phyloP scores from a whole-genome alignment of 148 eudicot species.

The Suaeda aralocaspica region DNA sequence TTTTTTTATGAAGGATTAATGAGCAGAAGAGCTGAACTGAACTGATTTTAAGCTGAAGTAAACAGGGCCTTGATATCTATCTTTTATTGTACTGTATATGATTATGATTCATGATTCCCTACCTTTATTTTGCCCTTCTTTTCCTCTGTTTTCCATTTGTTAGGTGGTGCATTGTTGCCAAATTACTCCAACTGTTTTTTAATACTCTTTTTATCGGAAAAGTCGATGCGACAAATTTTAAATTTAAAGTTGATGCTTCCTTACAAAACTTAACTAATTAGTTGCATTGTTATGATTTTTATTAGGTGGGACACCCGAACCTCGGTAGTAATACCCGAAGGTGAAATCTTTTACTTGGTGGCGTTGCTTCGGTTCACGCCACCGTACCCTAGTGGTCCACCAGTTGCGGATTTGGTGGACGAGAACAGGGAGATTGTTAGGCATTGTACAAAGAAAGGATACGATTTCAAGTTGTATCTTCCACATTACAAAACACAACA shows the following conservation, averaged over 20 bases:
- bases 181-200: neutral
- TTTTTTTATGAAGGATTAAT: too few species aligned
- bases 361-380: constrained; percentile 64
- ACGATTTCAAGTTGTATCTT: constrained; percentile 67
- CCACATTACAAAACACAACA: constrained; percentile 60
- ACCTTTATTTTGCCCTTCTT: neutral
- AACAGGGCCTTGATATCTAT: too few species aligned
- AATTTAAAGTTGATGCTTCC: too few species aligned
- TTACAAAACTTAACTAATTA: neutral
- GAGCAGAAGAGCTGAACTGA: too few species aligned
- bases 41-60: too few species aligned
- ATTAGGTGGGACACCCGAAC: constrained; percentile 77
- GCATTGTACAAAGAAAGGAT: constrained; percentile 43
- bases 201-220: too few species aligned
- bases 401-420: constrained; percentile 45
- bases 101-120: neutral
- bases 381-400: constrained; percentile 49
- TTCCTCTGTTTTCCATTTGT: neutral
- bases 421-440: constrained; percentile 55
- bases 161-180: neutral
- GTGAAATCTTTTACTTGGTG: constrained; percentile 72
- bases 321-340: constrained; percentile 63
- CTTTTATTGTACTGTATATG: neutral
- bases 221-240: too few species aligned
- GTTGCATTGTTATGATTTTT: too few species aligned